A percentile compares a stretch with the other conserved stretches of the same genome.
These are phyloP conservation scores for Ceratocystis papillata DNA, from an alignment of 2,329 filamentous ascomycete genomes.

Conservation along the genomic window DNA sequence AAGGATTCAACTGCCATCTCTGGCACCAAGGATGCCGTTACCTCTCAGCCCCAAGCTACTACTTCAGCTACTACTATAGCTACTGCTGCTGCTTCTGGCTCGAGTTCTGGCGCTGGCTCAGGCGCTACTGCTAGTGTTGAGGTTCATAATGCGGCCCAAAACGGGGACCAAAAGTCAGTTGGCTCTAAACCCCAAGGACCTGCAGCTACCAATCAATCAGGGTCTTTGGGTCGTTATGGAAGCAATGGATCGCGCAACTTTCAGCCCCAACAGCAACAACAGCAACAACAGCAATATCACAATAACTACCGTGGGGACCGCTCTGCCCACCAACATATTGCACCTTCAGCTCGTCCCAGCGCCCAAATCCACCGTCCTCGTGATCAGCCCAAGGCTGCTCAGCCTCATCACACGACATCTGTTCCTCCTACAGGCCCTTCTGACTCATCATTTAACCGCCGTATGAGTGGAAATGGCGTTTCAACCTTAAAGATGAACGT, in stretches of 20 bases:
- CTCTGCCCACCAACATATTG: constrained; percentile 8
- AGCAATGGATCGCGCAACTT: constrained; percentile 36
- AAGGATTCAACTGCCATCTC: constrained; percentile 32
- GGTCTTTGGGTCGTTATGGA: constrained; percentile 36
- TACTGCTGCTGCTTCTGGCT: constrained; percentile 29
- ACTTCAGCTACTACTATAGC: constrained; percentile 31
- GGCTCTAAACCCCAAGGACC: constrained; percentile 32
- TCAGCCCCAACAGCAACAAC: constrained; percentile 17
- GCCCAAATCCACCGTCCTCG: constrained; percentile 11
- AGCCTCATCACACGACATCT: constrained; percentile 50
- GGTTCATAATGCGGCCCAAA: neutral
- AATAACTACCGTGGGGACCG: constrained; percentile 16
- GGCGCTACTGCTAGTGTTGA: neutral
- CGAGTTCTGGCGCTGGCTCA: neutral
- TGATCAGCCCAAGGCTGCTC: constrained; percentile 13
- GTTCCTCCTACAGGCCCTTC: constrained; percentile 55
- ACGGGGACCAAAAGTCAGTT: constrained; percentile 11
- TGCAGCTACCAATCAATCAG: constrained; percentile 39
- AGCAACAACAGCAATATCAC: constrained; percentile 14
- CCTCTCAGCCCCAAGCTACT: constrained; percentile 8
- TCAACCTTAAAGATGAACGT: constrained; percentile 53
- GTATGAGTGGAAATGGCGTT: constrained; percentile 37
- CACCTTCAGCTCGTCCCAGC: constrained; percentile 9
- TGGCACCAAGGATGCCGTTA: constrained; percentile 2
- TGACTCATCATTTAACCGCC: constrained; percentile 44